phyloP scores from a whole-genome alignment of 2,329 filamentous ascomycete genomes.

The Fusarium musae region DNA sequence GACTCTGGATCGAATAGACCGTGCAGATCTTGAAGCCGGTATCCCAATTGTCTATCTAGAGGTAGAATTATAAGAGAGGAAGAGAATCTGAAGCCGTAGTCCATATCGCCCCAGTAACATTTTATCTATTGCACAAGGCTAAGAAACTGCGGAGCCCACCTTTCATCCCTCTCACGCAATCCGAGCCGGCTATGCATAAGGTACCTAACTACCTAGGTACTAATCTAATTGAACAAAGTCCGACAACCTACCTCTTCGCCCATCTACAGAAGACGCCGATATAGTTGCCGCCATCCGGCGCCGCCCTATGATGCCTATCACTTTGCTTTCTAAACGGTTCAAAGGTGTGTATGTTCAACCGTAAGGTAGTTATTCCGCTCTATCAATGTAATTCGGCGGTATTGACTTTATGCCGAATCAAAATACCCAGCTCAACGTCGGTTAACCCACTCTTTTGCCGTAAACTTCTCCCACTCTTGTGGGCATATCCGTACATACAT shows the following conservation, averaged over 20 bases:
- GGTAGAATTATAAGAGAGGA: neutral
- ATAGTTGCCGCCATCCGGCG: neutral
- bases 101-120: slow-evolving; percentile 26
- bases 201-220: neutral
- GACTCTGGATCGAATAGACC: slow-evolving; percentile 22
- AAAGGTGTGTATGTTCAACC: neutral
- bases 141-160: slow-evolving; percentile 32
- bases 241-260: neutral
- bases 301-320: neutral
- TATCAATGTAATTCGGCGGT: slow-evolving; percentile 1
- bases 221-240: neutral
- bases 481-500: neutral
- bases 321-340: neutral
- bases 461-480: neutral
- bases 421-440: neutral
- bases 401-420: slow-evolving; percentile 1
- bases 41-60: slow-evolving; percentile 2
- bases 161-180: neutral
- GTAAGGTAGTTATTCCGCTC: neutral
- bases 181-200: slow-evolving; percentile 5
- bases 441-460: slow-evolving; percentile 1
- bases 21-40: neutral
- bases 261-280: neutral
- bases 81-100: slow-evolving; percentile 1
- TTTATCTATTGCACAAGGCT: slow-evolving; percentile 25